These are phyloP conservation scores for Fusarium sp. DNA, from an alignment of 2,329 filamentous ascomycete species.

Conservation along the genomic window DNA sequence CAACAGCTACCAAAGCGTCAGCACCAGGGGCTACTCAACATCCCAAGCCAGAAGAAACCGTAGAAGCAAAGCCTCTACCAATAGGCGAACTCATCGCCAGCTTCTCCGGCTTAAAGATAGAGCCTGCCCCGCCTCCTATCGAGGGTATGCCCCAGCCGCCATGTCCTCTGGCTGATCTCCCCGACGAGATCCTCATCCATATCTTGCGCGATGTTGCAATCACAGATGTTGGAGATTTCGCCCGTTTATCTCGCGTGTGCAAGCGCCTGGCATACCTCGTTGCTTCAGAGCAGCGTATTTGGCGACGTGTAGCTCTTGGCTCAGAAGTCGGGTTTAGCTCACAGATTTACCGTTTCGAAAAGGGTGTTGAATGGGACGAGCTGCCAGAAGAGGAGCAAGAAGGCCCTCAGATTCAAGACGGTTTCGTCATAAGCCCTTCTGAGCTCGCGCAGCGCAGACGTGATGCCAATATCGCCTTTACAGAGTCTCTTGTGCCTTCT, in stretches of 20 bases:
- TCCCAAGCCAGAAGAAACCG: constrained; percentile 59
- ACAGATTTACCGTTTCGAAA: constrained; percentile 86
- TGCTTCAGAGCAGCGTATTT: constrained; percentile 84
- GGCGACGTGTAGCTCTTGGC: constrained; percentile 81
- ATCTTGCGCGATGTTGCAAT: constrained; percentile 80
- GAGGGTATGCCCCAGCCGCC: constrained; percentile 79
- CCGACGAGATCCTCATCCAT: constrained; percentile 86
- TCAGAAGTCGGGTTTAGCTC: constrained; percentile 80
- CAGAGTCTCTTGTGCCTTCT: constrained; percentile 57
- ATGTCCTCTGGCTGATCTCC: constrained; percentile 83
- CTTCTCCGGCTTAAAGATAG: constrained; percentile 79
- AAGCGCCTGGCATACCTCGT: constrained; percentile 89
- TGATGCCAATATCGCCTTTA: constrained; percentile 53
- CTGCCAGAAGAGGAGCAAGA: constrained; percentile 52
- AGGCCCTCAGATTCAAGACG: constrained; percentile 49
- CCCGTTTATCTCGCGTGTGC: constrained; percentile 82
- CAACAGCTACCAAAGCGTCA: constrained; percentile 33
- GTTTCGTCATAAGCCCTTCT: constrained; percentile 51
- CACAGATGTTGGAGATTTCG: constrained; percentile 80
- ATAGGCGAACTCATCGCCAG: constrained; percentile 78
- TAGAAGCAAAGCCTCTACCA: constrained; percentile 62
- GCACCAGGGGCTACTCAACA: constrained; percentile 2
- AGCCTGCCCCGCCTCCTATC: constrained; percentile 73
- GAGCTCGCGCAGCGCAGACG: constrained; percentile 53
- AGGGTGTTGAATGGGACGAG: constrained; percentile 68